Evolutionary conservation across 2,329 filamentous ascomycete genomes (phyloP).

Genomic region (Fusarium virguliforme): DNA sequence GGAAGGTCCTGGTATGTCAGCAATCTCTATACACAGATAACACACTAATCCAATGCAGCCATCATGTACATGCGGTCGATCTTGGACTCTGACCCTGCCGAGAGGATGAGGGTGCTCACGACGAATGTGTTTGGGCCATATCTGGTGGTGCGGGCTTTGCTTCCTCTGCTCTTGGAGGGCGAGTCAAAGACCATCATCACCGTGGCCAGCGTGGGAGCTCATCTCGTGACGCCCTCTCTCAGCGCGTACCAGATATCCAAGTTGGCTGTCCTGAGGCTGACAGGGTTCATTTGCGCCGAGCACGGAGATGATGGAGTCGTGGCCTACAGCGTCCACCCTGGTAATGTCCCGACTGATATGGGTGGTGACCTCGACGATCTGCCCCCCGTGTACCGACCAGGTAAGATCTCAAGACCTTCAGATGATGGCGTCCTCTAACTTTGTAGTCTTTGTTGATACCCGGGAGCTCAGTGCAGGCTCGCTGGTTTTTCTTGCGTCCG

Average conservation of each 20-base stretch:
- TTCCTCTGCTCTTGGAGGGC: conserved; percentile 62
- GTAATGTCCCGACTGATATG: conserved; percentile 31
- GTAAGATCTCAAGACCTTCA: neutral
- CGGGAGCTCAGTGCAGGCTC: conserved; percentile 35
- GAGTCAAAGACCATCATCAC: conserved; percentile 63
- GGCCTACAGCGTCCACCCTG: conserved; percentile 30
- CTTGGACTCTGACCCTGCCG: conserved; percentile 56
- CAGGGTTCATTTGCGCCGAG: conserved; percentile 34
- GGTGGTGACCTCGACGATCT: conserved; percentile 21
- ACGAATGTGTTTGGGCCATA: conserved; percentile 68
- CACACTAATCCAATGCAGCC: conserved; percentile 57
- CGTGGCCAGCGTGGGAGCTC: conserved; percentile 56
- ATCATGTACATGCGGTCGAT: conserved; percentile 56
- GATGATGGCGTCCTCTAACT: neutral
- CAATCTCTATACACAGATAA: neutral
- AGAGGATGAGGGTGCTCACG: conserved; percentile 65
- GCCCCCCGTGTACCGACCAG: conserved; percentile 1
- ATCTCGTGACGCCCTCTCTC: conserved; percentile 20
- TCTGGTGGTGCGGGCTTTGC: conserved; percentile 62
- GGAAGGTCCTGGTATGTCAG: neutral
- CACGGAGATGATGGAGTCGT: conserved; percentile 25
- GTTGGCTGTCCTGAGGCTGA: conserved; percentile 35
- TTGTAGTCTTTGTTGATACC: conserved; percentile 34
- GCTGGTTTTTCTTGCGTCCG: conserved; percentile 25
- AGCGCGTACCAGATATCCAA: conserved; percentile 41